Base-by-base conservation (phyloP, 495 filamentous ascomycete species). In the Hypoxylon crocopeplum region DNA sequence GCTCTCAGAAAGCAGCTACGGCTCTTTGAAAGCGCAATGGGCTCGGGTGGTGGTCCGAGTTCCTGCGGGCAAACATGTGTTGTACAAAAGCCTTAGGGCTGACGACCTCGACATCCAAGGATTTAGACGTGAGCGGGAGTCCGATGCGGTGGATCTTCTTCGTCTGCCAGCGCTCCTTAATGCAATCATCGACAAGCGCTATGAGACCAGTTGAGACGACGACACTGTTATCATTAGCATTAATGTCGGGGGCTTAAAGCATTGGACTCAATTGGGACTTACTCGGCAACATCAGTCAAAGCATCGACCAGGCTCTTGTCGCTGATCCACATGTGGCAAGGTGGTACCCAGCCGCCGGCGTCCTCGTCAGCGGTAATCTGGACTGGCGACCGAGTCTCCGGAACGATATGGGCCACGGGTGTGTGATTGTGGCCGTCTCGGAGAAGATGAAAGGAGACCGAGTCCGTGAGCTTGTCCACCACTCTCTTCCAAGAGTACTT, bases 161-260 rank as follows among this genome's bases (percentile, higher is more conserved):
- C 17, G 81, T 74, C 67, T 91, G 86, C 82, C 89, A 94, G 48
- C 85, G 85, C 40, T 86, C 82, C 70, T 88, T 87, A 75, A 97
- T 93, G 75, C 87, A 90, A 74, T 98, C 93, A 66, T 98, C 94
- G 53, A 96, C 88, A 37, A 98, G 85, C 5, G 89, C 86, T 39
- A 95, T 89, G 66, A 98, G 79, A 32, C 93, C 94, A 41, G 93
- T 93, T 17, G 93, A 87, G 50, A 98, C 84, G 65, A 98, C 88
- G 58, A 92, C 88, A 68, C 93, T 96, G 50, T 21, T 58, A 45
- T 52, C 38, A 42, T 60, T 63, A 64, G 56, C 57, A 39, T 48
- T 30, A 47, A 11, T 48, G 21, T 21, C n/a, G 27, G 10, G 21
- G n/a, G 8, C 2, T 30, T 38, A 44, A 17, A 17, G 41, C 25